Evolutionary conservation across 495 filamentous ascomycete genomes (phyloP).

Genomic region (Friedmanniomyces simplex): DNA sequence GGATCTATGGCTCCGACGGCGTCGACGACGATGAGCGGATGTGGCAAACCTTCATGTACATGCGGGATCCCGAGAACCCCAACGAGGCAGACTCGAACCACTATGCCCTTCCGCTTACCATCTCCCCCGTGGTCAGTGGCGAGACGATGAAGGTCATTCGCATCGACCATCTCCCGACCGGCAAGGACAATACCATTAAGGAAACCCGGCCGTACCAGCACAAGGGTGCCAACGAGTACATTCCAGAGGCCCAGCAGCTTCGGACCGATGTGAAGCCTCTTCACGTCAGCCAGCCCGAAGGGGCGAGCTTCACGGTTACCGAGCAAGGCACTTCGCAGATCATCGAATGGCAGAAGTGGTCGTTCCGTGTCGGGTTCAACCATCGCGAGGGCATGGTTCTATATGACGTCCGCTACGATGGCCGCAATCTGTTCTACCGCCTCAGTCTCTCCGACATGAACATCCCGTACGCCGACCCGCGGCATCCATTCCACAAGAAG

Average conservation of each 20-base stretch:
- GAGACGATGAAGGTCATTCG: conserved; percentile 53
- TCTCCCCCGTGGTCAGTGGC: conserved; percentile 66
- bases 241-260: conserved; percentile 56
- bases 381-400: conserved; percentile 58
- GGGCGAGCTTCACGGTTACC: conserved; percentile 54
- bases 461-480: conserved; percentile 65
- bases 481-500: conserved; percentile 64
- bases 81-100: conserved; percentile 58
- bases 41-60: conserved; percentile 59
- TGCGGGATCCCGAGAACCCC: conserved; percentile 46
- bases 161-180: conserved; percentile 50
- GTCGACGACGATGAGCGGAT: conserved; percentile 49
- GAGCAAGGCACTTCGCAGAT: conserved; percentile 35
- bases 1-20: conserved; percentile 62
- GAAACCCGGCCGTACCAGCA: conserved; percentile 45
- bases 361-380: conserved; percentile 65
- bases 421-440: conserved; percentile 55
- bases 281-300: conserved; percentile 66
- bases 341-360: conserved; percentile 62
- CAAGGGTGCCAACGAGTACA: conserved; percentile 58
- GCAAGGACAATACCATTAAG: conserved; percentile 48
- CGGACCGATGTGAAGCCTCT: conserved; percentile 61
- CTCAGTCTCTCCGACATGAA: conserved; percentile 66
- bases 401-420: conserved; percentile 61
- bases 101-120: conserved; percentile 66